These are phyloP conservation scores for Coriaria nepalensis DNA, from an alignment of 306 rosid genomes.

Conservation along the genomic window DNA sequence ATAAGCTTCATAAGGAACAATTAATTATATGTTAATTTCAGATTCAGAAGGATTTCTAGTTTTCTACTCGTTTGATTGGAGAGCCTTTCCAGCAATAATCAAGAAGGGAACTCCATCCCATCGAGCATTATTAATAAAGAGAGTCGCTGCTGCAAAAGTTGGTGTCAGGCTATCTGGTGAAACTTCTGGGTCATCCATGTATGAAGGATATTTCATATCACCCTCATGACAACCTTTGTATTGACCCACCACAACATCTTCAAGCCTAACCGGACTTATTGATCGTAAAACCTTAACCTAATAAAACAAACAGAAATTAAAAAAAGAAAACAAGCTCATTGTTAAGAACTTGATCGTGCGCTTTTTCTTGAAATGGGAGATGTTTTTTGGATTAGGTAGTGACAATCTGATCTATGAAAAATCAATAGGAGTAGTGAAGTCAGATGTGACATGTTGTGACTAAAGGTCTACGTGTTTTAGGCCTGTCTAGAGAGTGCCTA, in stretches of 20 bases:
- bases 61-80: conserved; percentile 64
- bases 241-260: conserved; percentile 87
- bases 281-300: conserved; percentile 95
- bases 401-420: no score
- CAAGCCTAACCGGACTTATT: conserved; percentile 64
- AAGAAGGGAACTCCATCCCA: conserved; percentile 99
- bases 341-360: no score
- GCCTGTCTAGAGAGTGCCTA: no score
- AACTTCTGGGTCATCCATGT: conserved; percentile 73
- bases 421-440: no score
- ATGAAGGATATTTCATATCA: conserved; percentile 56
- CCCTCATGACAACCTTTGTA: conserved; percentile 79
- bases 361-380: not conserved
- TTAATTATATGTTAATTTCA: conserved; percentile 8
- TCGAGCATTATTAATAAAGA: conserved; percentile 83
- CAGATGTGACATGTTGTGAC: no score
- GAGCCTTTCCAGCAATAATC: conserved; percentile 98
- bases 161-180: conserved; percentile 77
- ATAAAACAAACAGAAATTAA: conserved; percentile 13
- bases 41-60: conserved; percentile 3
- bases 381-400: no score
- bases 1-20: no score
- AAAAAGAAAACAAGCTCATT: no score
- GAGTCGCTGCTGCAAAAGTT: conserved; percentile 92
- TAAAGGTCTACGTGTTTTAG: no score